Evolutionary conservation across 208 protist genomes (phyloP).

Genomic region (Zelonia costaricensis): DNA sequence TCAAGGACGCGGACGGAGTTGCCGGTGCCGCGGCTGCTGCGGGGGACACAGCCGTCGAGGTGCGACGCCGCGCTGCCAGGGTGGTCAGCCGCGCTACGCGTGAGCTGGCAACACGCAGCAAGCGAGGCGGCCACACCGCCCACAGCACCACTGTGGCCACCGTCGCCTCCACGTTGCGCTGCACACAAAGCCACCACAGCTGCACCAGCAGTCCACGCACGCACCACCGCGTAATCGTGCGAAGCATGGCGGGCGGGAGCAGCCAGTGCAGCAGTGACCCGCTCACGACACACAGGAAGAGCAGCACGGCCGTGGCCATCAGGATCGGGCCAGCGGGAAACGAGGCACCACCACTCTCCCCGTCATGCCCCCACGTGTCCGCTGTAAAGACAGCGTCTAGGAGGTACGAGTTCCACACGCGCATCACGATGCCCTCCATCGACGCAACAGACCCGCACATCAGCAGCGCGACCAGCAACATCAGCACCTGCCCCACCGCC

Average conservation of each 20-base stretch:
- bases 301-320: neutral
- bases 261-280: slow-evolving; percentile 31
- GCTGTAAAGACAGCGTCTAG: neutral
- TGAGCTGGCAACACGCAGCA: too few species aligned
- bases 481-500: slow-evolving; percentile 53
- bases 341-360: neutral
- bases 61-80: too few species aligned
- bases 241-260: slow-evolving; percentile 34
- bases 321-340: neutral
- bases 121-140: slow-evolving; percentile 1
- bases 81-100: too few species aligned
- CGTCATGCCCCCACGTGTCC: neutral
- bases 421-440: slow-evolving; percentile 35
- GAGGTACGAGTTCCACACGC: neutral
- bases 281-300: slow-evolving; percentile 11
- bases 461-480: slow-evolving; percentile 36
- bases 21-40: neutral
- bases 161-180: slow-evolving; percentile 55
- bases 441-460: slow-evolving; percentile 55
- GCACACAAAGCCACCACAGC: slow-evolving; percentile 16
- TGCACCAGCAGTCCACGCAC: slow-evolving; percentile 20
- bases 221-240: slow-evolving; percentile 25
- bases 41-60: neutral
- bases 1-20: too few species aligned
- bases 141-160: slow-evolving; percentile 3